Percentiles rank a stretch among this genome's conserved stretches.
Conservation (phyloP, 768 basidiomycete species). For the Lentinula raphanica region DNA sequence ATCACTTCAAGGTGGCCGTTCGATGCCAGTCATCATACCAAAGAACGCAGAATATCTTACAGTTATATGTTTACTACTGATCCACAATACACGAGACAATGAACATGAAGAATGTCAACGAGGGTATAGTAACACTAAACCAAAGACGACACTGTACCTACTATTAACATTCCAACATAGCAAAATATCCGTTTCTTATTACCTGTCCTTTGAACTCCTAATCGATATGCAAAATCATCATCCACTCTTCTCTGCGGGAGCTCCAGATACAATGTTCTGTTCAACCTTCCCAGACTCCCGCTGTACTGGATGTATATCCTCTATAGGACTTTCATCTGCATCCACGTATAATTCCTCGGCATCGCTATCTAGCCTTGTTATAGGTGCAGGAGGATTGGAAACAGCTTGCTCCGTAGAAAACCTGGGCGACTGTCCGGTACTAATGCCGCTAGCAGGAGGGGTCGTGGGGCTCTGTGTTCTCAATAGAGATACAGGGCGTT, state of each 20-base stretch:
- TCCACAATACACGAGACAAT: no score
- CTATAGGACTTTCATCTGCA: constrained; percentile 60
- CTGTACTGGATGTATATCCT: constrained; percentile 30
- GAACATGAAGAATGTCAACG: no score
- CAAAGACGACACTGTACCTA: neutral
- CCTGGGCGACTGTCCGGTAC: neutral
- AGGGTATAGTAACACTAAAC: neutral
- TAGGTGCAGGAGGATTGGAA: constrained; percentile 6
- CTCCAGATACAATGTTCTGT: neutral
- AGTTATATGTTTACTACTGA: no score
- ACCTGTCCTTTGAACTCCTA: no score
- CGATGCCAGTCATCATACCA: no score
- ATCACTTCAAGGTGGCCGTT: no score
- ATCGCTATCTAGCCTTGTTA: constrained; percentile 20
- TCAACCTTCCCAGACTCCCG: neutral
- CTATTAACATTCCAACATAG: no score
- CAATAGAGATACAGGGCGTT: constrained; percentile 63
- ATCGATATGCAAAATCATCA: no score
- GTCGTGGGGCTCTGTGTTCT: constrained; percentile 22
- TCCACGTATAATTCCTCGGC: constrained; percentile 63
- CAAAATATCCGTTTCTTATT: no score
- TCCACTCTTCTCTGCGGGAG: neutral
- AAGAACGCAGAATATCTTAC: no score
- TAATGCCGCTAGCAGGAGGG: constrained; percentile 10
- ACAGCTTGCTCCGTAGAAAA: constrained; percentile 1